These are phyloP conservation scores for Paecilomyces variotii DNA, from an alignment of 2,329 filamentous ascomycete genomes.

Conservation along the genomic window DNA sequence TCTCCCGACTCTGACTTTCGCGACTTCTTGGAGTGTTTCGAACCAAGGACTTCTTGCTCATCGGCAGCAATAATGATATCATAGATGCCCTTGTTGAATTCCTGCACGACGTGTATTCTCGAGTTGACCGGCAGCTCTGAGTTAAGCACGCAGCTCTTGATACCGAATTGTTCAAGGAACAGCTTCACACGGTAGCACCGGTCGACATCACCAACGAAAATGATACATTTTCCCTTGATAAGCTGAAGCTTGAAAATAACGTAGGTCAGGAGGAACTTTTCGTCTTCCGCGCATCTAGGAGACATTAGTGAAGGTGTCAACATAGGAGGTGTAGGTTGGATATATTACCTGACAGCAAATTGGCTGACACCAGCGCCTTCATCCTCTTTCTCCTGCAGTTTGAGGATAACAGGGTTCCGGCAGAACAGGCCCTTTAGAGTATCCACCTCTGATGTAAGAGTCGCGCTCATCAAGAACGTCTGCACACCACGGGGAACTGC, in stretches of 20 bases:
- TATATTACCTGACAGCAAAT: constrained; percentile 65
- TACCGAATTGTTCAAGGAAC: constrained; percentile 94
- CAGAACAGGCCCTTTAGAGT: constrained; percentile 80
- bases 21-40: constrained; percentile 24
- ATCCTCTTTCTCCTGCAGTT: constrained; percentile 74
- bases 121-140: constrained; percentile 91
- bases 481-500: constrained; percentile 78
- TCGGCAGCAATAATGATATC: constrained; percentile 97
- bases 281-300: constrained; percentile 76
- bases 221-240: constrained; percentile 83
- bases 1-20: constrained; percentile 26
- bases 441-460: constrained; percentile 79
- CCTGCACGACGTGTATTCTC: constrained; percentile 86
- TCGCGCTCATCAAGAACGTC: constrained; percentile 89
- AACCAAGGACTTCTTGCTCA: constrained; percentile 72
- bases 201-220: constrained; percentile 81
- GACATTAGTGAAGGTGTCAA: constrained; percentile 6
- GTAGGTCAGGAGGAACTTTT: constrained; percentile 89
- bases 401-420: constrained; percentile 66
- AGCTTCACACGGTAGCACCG: constrained; percentile 86
- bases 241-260: constrained; percentile 93
- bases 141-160: constrained; percentile 87
- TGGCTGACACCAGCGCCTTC: constrained; percentile 72
- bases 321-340: neutral
- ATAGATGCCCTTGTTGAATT: constrained; percentile 95